Percentiles rank a stretch among this genome's conserved stretches.
Conservation (phyloP, 352 stramenopile species). For the Phytophthora colocasiae region DNA sequence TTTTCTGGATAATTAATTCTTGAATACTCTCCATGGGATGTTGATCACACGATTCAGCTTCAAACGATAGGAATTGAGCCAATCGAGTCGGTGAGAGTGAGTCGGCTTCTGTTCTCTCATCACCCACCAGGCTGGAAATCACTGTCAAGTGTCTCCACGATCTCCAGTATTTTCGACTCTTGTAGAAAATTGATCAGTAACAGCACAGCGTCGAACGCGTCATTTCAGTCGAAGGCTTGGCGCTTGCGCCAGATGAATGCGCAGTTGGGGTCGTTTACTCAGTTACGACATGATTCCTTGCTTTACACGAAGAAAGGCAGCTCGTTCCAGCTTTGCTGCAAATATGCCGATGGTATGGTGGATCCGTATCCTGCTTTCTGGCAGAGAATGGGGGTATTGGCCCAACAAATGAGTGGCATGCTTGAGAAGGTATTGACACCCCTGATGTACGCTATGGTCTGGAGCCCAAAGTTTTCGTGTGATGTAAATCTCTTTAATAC, state of each 20-base stretch:
- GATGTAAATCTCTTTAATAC: no score
- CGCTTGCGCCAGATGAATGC: slow-evolving; percentile 30
- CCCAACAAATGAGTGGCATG: slow-evolving; percentile 15
- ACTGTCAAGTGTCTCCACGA: slow-evolving; percentile 1
- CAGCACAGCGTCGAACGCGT: slow-evolving; percentile 11
- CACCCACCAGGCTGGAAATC: slow-evolving; percentile 23
- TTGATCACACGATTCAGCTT: not conserved
- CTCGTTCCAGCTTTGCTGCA: slow-evolving; percentile 9
- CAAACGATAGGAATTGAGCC: not conserved
- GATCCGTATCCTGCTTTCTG: slow-evolving; percentile 39
- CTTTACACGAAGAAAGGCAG: slow-evolving; percentile 37
- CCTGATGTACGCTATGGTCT: no score
- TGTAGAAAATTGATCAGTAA: slow-evolving; percentile 26
- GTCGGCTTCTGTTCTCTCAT: slow-evolving; percentile 21
- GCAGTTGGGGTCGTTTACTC: slow-evolving; percentile 30
- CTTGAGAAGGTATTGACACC: no score
- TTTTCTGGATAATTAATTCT: no score
- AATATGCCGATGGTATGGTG: slow-evolving; percentile 32
- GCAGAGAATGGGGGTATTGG: slow-evolving; percentile 18
- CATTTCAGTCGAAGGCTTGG: slow-evolving; percentile 24
- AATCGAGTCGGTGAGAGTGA: slow-evolving; percentile 15
- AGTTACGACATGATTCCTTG: slow-evolving; percentile 33
- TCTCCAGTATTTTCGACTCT: slow-evolving; percentile 1
- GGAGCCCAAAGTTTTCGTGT: no score
- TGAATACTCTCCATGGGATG: no score